Base-by-base conservation (phyloP, 2,329 filamentous ascomycete species). In the Ophiognomonia clavigignenti-juglandacearum region DNA sequence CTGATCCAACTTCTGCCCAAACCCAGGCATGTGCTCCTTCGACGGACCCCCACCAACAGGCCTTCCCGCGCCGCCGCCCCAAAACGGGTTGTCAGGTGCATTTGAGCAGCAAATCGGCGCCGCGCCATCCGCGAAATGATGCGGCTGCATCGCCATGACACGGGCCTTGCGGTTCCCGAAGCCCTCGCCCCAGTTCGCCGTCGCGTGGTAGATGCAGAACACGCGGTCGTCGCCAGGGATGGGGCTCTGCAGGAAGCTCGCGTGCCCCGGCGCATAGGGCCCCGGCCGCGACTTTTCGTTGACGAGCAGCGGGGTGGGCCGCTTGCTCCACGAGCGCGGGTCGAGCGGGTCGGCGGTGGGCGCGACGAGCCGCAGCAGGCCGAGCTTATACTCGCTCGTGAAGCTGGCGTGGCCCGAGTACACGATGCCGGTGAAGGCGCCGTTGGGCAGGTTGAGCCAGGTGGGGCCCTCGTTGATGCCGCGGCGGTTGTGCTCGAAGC, bases 331-430 rank as follows among this genome's bases (percentile, higher is more conserved):
- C 14, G 41, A 50, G 23, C 47, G 45, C 8, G 50, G 45, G 1
- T 41, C 42, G 13, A 56, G 45, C 11, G 54, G 54, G 23, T 56
- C 48, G 2, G 50, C 45, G 26, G 43, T 39, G 1, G 47, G 43
- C 13, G 53, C 48, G 4, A 45, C 40, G 34, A 54, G 47, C 8
- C 48, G 44, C 40, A 56, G 31, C 18, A 56, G 22, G 1, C 41
- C 54, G 36, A 56, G 23, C 23, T 54, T 54, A 43, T 56, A 56
- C 27, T 56, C 54, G 43, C 54, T 54, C 19, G 54, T 56, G 53
- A 53, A 56, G 43, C 53, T 54, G 8, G 53, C 54, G 20, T 56
- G 53, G 31, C 50, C 54, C 11, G 54, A 56, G 35, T 52, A 56
- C 3, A 56, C 54, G 22, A 56, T 56, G 16, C 54, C 54, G 14